Conservation (phyloP, 805 yeast species). For the Candida nitratophila region DNA sequence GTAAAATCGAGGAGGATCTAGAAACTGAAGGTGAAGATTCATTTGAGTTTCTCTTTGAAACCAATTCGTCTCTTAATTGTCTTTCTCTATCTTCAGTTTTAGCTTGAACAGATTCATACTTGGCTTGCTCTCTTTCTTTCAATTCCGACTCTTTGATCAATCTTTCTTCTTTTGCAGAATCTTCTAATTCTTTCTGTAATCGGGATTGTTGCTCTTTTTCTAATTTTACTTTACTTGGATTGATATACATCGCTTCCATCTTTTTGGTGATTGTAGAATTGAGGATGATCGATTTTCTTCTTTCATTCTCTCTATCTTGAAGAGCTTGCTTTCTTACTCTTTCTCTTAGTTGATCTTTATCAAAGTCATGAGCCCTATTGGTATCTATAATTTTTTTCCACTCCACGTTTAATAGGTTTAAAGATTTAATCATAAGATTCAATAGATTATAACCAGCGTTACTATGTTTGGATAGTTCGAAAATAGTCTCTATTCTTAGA, state of each 20-base stretch:
- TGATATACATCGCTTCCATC: slow-evolving; percentile 17
- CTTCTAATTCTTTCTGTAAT: slow-evolving; percentile 15
- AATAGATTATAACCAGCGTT: slow-evolving; percentile 31
- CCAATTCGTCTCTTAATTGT: slow-evolving; percentile 12
- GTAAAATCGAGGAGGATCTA: slow-evolving; percentile 10
- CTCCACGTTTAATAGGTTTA: slow-evolving; percentile 30
- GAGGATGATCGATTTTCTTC: slow-evolving; percentile 5
- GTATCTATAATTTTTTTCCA: slow-evolving; percentile 30
- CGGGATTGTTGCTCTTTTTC: slow-evolving; percentile 20
- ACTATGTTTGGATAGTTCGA: slow-evolving; percentile 35
- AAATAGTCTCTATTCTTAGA: slow-evolving; percentile 28
- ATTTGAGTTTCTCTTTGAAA: neutral
- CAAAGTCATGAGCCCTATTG: slow-evolving; percentile 35
- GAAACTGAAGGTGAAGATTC: slow-evolving; percentile 6
- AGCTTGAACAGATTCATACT: slow-evolving; percentile 7
- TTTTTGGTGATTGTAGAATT: slow-evolving; percentile 7
- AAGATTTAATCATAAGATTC: slow-evolving; percentile 19
- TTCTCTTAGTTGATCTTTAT: slow-evolving; percentile 22
- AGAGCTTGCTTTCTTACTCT: slow-evolving; percentile 16
- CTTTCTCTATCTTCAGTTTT: slow-evolving; percentile 18
- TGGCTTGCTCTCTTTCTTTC: slow-evolving; percentile 8
- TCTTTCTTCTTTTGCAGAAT: slow-evolving; percentile 19
- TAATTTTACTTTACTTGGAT: slow-evolving; percentile 17
- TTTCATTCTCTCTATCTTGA: slow-evolving; percentile 13
- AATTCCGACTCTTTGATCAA: slow-evolving; percentile 13